Base-by-base conservation (phyloP, 176 grass and related monocot species). In the Otatea glauca region DNA sequence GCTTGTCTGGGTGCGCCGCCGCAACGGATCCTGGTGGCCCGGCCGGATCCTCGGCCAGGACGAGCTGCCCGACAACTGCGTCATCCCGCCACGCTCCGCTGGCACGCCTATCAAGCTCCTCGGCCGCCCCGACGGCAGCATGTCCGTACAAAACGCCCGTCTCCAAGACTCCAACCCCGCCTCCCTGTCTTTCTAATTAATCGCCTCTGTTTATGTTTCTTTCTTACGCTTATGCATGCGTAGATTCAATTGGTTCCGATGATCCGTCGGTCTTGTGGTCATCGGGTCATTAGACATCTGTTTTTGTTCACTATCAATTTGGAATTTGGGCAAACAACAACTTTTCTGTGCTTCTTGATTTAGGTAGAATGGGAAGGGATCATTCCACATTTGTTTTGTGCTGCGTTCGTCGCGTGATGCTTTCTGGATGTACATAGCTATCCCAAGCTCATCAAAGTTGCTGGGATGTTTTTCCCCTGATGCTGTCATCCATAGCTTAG, bases 11-110 rank as follows among this genome's bases (percentile, higher is more conserved):
- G 96, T 98, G 50, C 93, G 96, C 85, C 96, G 96, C 56, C 92
- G 93, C 65, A 98, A 98, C 59, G 96, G 96, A 83, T 95, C 96
- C 75, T 98, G 96, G 96, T 98, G 96, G 96, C 96, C 96, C 15
- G 96, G 96, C 10, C 92, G 87, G 85, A 90, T 98, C 83, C 89
- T 98, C 48, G 71, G 77, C 9, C 79, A 80, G 37, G 89, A 91
- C 51, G 93, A 98, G 63, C 80, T 98, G 5, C 93, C 93, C n/a
- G 85, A 70, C 21, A 93, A 98, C 87, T 81, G 65, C 72, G 81
- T 87, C 58, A 70, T 88, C 34, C 85, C 96, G 7, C 83, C 89
- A 55, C 92, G 91, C 85, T 95, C 92, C 24, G 91, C 92, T 24
- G 93, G 96, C 53, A 92, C 91, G 64, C 96, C 96, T 70, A 98